A percentile compares a stretch with the other conserved stretches of the same genome.
phyloP scores from a whole-genome alignment of 768 basidiomycete species.

The Phaeotremella fagi region DNA sequence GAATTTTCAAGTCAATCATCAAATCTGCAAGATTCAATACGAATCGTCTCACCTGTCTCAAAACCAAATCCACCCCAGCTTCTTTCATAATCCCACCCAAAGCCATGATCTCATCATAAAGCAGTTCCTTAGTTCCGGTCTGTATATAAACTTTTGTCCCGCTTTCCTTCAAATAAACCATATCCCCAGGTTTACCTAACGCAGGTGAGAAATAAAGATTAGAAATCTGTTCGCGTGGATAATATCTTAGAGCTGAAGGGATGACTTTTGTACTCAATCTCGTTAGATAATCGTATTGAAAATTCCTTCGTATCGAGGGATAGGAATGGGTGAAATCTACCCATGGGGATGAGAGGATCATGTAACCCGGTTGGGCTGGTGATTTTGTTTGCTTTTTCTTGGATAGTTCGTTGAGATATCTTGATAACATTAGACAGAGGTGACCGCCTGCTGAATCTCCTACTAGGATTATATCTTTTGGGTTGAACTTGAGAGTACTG shows the following conservation, averaged over 20 bases:
- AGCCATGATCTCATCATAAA: constrained; percentile 24
- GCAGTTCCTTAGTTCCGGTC: constrained; percentile 32
- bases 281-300: constrained; percentile 13
- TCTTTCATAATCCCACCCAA: constrained; percentile 24
- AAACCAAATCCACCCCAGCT: constrained; percentile 32
- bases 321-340: constrained; percentile 28
- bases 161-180: constrained; percentile 20
- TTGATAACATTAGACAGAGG: constrained; percentile 52
- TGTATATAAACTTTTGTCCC: constrained; percentile 31
- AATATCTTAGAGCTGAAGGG: constrained; percentile 11
- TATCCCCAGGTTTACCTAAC: constrained; percentile 15
- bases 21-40: neutral
- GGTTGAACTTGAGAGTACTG: constrained; percentile 54
- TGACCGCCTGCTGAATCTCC: constrained; percentile 79
- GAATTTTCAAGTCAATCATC: neutral
- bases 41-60: constrained; percentile 28
- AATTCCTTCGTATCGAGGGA: constrained; percentile 8
- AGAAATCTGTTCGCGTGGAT: neutral
- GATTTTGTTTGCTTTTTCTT: too few species aligned
- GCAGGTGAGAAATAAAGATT: constrained; percentile 30
- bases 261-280: constrained; percentile 5
- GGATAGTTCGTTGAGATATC: constrained; percentile 38
- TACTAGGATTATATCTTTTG: constrained; percentile 60
- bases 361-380: constrained; percentile 19
- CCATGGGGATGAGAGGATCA: constrained; percentile 28